Evolutionary conservation across 176 grass and related monocot species (phyloP).

Genomic region (Oryza longistaminata): DNA sequence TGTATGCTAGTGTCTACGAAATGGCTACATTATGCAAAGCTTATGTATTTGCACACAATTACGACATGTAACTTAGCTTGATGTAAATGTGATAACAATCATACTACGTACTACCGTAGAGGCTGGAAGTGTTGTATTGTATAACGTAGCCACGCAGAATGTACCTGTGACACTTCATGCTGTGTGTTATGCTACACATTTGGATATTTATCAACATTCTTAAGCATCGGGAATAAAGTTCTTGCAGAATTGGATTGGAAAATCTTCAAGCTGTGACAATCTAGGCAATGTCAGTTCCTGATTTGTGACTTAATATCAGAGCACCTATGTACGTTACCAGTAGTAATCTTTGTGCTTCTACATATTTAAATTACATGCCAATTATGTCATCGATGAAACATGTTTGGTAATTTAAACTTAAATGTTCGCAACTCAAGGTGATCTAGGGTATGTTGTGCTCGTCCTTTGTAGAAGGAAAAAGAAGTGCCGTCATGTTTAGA

Average conservation of each 20-base stretch:
- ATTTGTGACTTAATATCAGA: neutral
- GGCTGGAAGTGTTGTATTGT: conserved; percentile 13
- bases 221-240: conserved; percentile 11
- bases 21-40: neutral
- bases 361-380: neutral
- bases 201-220: conserved; percentile 7
- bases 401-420: neutral
- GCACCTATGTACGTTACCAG: neutral
- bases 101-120: neutral
- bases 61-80: conserved; percentile 17
- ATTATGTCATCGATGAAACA: neutral
- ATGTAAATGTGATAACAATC: conserved; percentile 17
- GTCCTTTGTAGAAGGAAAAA: neutral
- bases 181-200: conserved; percentile 10
- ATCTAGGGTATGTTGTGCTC: neutral
- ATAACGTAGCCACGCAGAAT: neutral
- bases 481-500: neutral
- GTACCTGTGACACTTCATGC: neutral
- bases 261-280: too few species aligned
- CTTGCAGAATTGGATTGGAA: too few species aligned
- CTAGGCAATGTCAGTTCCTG: neutral
- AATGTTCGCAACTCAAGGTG: neutral
- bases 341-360: neutral
- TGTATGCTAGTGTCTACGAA: conserved; percentile 56
- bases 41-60: neutral